Percentiles rank a stretch among this genome's conserved stretches.
Conservation (phyloP, 1,139 yeast species). For the Geotrichum restrictum region DNA sequence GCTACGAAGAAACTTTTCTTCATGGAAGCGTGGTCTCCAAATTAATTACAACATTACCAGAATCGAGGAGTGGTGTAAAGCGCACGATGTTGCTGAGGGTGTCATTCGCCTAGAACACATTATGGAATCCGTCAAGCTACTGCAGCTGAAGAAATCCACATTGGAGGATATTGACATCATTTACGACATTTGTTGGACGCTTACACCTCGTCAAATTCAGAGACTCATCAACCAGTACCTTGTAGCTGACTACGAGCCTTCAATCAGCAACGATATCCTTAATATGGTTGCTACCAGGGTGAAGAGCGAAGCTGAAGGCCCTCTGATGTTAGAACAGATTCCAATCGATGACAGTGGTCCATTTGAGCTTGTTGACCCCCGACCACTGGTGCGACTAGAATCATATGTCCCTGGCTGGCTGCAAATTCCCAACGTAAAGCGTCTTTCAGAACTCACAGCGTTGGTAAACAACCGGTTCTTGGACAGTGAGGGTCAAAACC, state of each 20-base stretch:
- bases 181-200: slow-evolving; percentile 90
- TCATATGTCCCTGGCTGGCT: slow-evolving; percentile 96
- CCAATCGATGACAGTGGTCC: slow-evolving; percentile 68
- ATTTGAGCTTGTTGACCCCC: slow-evolving; percentile 77
- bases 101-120: slow-evolving; percentile 83
- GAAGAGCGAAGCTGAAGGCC: slow-evolving; percentile 42
- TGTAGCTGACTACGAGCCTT: slow-evolving; percentile 93
- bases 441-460: slow-evolving; percentile 86
- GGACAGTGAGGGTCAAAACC: not conserved
- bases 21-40: slow-evolving; percentile 98
- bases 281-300: slow-evolving; percentile 83
- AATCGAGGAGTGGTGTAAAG: slow-evolving; percentile 97
- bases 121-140: slow-evolving; percentile 87
- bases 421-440: slow-evolving; percentile 80
- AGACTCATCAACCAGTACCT: slow-evolving; percentile 84
- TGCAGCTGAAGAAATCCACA: slow-evolving; percentile 87
- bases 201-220: slow-evolving; percentile 92
- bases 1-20: slow-evolving; percentile 88
- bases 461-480: slow-evolving; percentile 28
- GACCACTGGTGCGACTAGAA: slow-evolving; percentile 86
- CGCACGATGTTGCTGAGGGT: slow-evolving; percentile 88
- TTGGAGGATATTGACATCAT: slow-evolving; percentile 88
- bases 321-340: slow-evolving; percentile 51
- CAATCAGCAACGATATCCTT: slow-evolving; percentile 79
- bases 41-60: slow-evolving; percentile 94